Evolutionary conservation across 768 basidiomycete genomes (phyloP).

Genomic region (Hygrocybe coccinea): DNA sequence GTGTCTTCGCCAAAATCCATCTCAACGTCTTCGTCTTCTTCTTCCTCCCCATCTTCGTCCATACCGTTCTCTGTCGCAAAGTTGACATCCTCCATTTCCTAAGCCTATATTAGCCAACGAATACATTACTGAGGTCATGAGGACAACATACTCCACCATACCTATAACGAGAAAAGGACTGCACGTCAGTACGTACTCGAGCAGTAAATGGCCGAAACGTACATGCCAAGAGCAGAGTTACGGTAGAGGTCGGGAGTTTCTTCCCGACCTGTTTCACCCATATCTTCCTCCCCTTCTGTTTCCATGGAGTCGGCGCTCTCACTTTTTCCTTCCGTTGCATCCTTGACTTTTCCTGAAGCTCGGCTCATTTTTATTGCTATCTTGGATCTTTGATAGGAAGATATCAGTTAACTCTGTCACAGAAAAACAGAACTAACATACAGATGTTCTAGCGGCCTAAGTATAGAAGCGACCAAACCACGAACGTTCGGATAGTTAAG

Average conservation of each 20-base stretch:
- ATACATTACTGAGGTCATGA: constrained; percentile 9
- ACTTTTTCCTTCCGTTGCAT: constrained; percentile 45
- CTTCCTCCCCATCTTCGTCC: constrained; percentile 81
- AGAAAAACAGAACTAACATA: constrained; percentile 35
- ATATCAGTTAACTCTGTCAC: background rate
- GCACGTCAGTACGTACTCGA: background rate
- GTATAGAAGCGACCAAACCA: constrained; percentile 76
- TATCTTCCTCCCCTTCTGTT: constrained; percentile 55
- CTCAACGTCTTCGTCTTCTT: constrained; percentile 77
- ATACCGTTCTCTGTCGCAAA: constrained; percentile 69
- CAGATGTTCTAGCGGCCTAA: constrained; percentile 88
- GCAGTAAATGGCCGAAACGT: constrained; percentile 17
- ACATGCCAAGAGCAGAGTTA: constrained; percentile 96
- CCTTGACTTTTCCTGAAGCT: constrained; percentile 61
- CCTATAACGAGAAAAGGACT: background rate
- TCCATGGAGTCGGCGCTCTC: constrained; percentile 46
- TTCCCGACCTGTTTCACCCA: constrained; percentile 54
- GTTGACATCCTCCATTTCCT: constrained; percentile 85
- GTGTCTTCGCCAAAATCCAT: constrained; percentile 85
- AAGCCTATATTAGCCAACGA: background rate
- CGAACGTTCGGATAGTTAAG: constrained; percentile 92
- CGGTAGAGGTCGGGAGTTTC: constrained; percentile 93
- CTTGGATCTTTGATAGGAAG: constrained; percentile 59
- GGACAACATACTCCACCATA: constrained; percentile 61
- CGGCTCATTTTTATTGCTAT: constrained; percentile 98